Percentiles rank a stretch among this genome's conserved stretches.
phyloP scores from a whole-genome alignment of 2,329 filamentous ascomycete genomes.

The Akanthomyces lecanii region DNA sequence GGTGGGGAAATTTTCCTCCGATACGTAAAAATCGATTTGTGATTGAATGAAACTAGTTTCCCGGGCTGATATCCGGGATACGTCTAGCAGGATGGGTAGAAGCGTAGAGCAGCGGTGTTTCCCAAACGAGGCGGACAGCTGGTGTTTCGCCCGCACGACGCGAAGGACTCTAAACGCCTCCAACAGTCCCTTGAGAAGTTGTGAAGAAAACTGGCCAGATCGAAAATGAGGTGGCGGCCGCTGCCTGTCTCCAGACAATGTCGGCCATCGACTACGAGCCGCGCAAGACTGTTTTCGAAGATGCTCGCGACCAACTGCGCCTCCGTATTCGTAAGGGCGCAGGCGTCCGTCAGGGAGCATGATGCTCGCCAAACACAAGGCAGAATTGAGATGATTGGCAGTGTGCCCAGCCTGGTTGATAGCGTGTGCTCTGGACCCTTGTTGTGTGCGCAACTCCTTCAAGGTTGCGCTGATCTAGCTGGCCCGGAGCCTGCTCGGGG shows the following conservation, averaged over 20 bases:
- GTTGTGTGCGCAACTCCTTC: slow-evolving; percentile 58
- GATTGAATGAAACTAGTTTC: no score
- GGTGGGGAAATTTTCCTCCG: slow-evolving; percentile 26
- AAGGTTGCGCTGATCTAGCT: slow-evolving; percentile 64
- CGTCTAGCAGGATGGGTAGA: slow-evolving; percentile 46
- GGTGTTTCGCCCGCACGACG: slow-evolving; percentile 64
- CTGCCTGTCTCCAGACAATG: slow-evolving; percentile 65
- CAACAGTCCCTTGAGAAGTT: slow-evolving; percentile 54
- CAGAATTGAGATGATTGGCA: slow-evolving; percentile 54
- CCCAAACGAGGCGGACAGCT: slow-evolving; percentile 60
- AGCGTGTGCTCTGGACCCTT: slow-evolving; percentile 54
- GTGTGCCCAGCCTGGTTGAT: slow-evolving; percentile 51
- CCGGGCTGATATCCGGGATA: no score
- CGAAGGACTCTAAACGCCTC: slow-evolving; percentile 56
- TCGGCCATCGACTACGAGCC: slow-evolving; percentile 60
- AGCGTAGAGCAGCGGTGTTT: slow-evolving; percentile 57
- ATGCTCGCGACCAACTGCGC: slow-evolving; percentile 68
- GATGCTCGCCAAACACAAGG: slow-evolving; percentile 43
- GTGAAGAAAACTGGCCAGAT: slow-evolving; percentile 56
- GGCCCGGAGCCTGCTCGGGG: slow-evolving; percentile 54
- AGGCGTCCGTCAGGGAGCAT: slow-evolving; percentile 39
- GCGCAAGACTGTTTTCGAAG: slow-evolving; percentile 49
- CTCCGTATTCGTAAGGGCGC: slow-evolving; percentile 66
- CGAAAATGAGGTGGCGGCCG: slow-evolving; percentile 66
- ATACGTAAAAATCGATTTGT: no score